These are phyloP conservation scores for Canavalia gladiata DNA, from an alignment of 306 rosid genomes.

Conservation along the genomic window DNA sequence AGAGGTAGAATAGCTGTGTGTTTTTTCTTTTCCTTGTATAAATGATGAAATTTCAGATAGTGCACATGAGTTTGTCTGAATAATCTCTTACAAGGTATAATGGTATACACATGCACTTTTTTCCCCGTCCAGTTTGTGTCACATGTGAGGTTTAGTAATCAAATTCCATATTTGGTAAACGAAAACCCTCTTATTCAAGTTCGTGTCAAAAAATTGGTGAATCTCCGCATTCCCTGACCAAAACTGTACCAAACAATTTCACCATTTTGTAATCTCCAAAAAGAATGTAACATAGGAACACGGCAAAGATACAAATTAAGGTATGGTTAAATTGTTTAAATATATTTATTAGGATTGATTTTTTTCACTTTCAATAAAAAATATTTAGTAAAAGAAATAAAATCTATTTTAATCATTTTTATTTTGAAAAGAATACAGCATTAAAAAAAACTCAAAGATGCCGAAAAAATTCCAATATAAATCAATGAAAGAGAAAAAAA, in stretches of 20 bases:
- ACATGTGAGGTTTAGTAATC: conserved; percentile 30
- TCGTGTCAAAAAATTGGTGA: neutral
- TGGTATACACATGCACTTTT: neutral
- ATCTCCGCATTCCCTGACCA: neutral
- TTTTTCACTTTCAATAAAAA: no score
- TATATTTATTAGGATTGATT: no score
- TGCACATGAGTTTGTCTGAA: conserved; percentile 37
- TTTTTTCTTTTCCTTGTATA: neutral
- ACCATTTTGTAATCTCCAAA: neutral
- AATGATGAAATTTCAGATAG: neutral
- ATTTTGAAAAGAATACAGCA: no score
- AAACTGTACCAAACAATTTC: neutral
- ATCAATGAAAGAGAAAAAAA: no score
- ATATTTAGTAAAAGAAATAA: no score
- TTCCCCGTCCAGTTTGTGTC: neutral
- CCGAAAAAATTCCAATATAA: no score
- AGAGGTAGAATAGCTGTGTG: no score
- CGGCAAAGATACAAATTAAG: neutral
- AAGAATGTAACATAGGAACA: neutral
- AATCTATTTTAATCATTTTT: no score
- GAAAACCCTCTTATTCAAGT: neutral
- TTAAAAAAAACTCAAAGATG: no score
- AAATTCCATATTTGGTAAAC: conserved; percentile 4
- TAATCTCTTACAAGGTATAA: conserved; percentile 3
- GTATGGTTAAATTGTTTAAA: no score